A percentile compares a stretch with the other conserved stretches of the same genome.
phyloP scores from a whole-genome alignment of 805 yeast genomes.

The Suhomyces kilbournensis region DNA sequence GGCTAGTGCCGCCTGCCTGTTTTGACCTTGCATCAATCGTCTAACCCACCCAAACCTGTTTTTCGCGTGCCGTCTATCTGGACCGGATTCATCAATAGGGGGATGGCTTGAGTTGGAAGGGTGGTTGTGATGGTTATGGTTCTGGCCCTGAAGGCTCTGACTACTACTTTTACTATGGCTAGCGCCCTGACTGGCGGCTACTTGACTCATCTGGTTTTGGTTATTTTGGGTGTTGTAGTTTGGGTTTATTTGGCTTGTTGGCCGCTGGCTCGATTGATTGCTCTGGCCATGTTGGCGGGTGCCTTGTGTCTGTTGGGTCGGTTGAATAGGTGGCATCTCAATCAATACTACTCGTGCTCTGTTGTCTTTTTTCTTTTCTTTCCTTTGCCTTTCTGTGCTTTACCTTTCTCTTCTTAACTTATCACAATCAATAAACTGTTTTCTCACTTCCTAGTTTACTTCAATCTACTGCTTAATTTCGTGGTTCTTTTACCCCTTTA shows the following conservation, averaged over 20 bases:
- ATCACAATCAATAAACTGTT: not conserved
- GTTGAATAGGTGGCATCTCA: not conserved
- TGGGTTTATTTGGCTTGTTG: not conserved
- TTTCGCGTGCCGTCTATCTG: slow-evolving; percentile 27
- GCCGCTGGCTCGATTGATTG: not conserved
- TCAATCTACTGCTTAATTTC: not conserved
- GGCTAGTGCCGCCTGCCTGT: slow-evolving; percentile 11
- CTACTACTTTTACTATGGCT: not conserved
- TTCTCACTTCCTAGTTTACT: not conserved
- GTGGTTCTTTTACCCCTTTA: not conserved
- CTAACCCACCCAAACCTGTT: slow-evolving; percentile 41
- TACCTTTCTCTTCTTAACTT: no score
- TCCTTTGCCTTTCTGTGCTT: not conserved
- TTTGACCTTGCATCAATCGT: slow-evolving; percentile 38
- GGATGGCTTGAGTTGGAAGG: not conserved
- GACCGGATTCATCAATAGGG: not conserved
- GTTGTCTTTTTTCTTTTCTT: not conserved
- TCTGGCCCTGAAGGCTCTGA: not conserved
- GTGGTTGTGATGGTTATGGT: not conserved
- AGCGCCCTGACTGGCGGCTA: not conserved
- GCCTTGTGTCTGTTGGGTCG: not conserved
- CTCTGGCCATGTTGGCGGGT: not conserved
- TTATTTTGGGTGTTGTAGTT: not conserved
- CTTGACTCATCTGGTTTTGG: not conserved
- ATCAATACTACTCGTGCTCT: not conserved